Conservation (phyloP, 495 filamentous ascomycete genomes). For the Neurospora sp. region DNA sequence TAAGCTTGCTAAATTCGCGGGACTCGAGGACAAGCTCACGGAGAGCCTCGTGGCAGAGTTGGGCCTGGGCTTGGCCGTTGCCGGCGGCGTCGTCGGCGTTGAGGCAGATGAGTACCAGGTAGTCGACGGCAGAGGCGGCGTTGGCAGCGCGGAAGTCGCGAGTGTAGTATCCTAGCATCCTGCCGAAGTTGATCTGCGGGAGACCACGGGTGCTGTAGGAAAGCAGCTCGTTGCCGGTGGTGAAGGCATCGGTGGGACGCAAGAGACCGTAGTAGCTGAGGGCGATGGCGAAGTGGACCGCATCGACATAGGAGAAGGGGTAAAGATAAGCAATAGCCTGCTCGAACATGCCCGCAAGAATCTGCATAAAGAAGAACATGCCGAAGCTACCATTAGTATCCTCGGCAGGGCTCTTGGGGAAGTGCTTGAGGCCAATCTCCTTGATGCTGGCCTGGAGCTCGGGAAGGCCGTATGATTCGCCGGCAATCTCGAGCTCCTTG, state of each 20-base stretch:
- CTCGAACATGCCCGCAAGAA: conserved; percentile 91
- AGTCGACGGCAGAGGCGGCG: conserved; percentile 81
- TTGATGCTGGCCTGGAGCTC: conserved; percentile 75
- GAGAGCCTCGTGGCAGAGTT: conserved; percentile 83
- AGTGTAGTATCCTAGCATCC: conserved; percentile 90
- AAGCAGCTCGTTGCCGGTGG: conserved; percentile 61
- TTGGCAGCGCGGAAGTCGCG: conserved; percentile 85
- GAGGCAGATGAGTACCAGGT: conserved; percentile 84
- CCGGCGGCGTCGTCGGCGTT: conserved; percentile 69
- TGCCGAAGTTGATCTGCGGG: conserved; percentile 88
- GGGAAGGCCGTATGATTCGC: conserved; percentile 78
- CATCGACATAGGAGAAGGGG: conserved; percentile 77
- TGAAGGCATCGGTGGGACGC: conserved; percentile 64
- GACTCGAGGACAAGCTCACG: conserved; percentile 94
- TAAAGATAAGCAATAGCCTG: conserved; percentile 86
- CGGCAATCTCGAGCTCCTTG: conserved; percentile 69
- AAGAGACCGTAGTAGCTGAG: conserved; percentile 87
- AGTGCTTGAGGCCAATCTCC: conserved; percentile 84
- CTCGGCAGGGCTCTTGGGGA: conserved; percentile 54
- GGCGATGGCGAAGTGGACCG: conserved; percentile 88
- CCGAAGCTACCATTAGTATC: conserved; percentile 69
- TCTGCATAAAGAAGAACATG: conserved; percentile 84
- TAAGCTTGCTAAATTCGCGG: conserved; percentile 82
- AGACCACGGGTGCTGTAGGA: conserved; percentile 58
- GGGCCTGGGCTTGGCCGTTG: conserved; percentile 64